Evolutionary conservation across 345 rosid species (phyloP).

Genomic region (Populus ilicifolia): DNA sequence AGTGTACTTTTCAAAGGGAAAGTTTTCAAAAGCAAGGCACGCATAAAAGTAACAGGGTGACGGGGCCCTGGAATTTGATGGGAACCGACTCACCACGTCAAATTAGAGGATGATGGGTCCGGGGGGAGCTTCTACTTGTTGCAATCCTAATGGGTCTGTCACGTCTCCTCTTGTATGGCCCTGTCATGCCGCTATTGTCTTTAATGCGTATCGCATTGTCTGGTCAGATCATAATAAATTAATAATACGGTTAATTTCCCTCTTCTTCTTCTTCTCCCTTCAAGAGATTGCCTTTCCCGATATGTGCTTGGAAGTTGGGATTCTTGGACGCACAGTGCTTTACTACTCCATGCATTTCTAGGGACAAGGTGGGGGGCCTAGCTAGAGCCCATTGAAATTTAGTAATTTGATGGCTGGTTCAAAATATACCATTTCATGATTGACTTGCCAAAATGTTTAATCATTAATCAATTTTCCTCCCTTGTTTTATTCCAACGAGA

Average conservation of each 20-base stretch:
- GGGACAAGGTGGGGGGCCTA: not conserved
- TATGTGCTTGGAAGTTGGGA: not conserved
- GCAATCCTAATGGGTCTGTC: not conserved
- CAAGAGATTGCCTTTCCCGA: slow-evolving; percentile 18
- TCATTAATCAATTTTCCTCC: no score
- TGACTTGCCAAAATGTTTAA: no score
- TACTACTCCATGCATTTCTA: not conserved
- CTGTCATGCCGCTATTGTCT: not conserved
- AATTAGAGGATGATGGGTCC: not conserved
- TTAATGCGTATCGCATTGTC: not conserved
- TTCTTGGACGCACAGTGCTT: not conserved
- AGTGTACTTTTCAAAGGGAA: not conserved
- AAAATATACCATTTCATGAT: not conserved
- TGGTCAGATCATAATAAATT: not conserved
- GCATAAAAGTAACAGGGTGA: not conserved
- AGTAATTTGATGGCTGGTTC: not conserved
- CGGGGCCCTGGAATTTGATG: not conserved
- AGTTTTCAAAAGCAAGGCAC: not conserved
- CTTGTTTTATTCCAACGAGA: no score
- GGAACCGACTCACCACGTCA: not conserved
- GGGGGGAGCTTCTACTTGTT: not conserved
- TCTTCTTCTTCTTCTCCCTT: not conserved
- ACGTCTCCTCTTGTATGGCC: not conserved
- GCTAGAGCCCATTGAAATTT: not conserved
- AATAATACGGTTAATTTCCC: not conserved